Percentiles rank a stretch among this genome's conserved stretches.
Conservation (phyloP, 805 yeast species). For the Helenozyma baotianmanensis region DNA sequence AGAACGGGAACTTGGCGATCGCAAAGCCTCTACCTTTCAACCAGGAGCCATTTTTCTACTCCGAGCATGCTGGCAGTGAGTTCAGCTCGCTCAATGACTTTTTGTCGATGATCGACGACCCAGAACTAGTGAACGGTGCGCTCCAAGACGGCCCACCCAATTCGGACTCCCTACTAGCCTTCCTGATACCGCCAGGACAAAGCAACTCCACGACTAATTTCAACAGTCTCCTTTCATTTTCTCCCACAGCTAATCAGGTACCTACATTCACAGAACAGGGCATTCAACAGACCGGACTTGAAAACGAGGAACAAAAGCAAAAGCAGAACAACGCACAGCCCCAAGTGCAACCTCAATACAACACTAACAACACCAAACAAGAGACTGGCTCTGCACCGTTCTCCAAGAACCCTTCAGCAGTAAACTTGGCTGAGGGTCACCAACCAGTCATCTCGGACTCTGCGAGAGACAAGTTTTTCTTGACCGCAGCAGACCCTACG, state of each 20-base stretch:
- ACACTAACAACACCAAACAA: slow-evolving; percentile 2
- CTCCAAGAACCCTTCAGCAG: background rate
- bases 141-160: slow-evolving; percentile 19
- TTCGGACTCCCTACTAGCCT: slow-evolving; percentile 13
- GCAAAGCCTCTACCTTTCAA: slow-evolving; percentile 41
- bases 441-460: slow-evolving; percentile 58
- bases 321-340: slow-evolving; percentile 3
- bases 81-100: slow-evolving; percentile 87
- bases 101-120: slow-evolving; percentile 84
- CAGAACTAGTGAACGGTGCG: slow-evolving; percentile 54
- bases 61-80: slow-evolving; percentile 92
- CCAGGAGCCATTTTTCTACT: slow-evolving; percentile 76
- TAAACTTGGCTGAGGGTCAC: slow-evolving; percentile 10
- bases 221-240: slow-evolving; percentile 23
- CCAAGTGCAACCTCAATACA: slow-evolving; percentile 8
- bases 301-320: background rate
- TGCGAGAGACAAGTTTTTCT: slow-evolving; percentile 86
- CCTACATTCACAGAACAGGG: slow-evolving; percentile 5
- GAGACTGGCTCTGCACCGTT: background rate
- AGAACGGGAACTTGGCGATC: slow-evolving; percentile 22
- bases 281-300: background rate
- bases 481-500: slow-evolving; percentile 96
- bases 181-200: slow-evolving; percentile 9
- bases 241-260: slow-evolving; percentile 17
- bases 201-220: slow-evolving; percentile 6